Conservation (phyloP, 495 filamentous ascomycete genomes). For the Apiosordaria backusii region DNA sequence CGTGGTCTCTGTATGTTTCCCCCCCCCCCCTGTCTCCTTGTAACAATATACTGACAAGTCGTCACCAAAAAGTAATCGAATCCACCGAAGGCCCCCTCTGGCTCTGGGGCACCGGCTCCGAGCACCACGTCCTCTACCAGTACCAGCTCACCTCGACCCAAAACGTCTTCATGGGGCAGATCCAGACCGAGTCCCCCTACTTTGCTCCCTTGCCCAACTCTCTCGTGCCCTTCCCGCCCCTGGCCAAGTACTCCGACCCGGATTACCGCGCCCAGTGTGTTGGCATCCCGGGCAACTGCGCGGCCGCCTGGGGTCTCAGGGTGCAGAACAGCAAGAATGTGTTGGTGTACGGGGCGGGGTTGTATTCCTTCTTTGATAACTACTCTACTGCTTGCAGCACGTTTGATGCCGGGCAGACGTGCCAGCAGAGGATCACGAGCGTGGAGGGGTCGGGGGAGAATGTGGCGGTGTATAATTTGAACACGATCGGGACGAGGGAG, state of each 20-base stretch:
- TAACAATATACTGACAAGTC: too few relatives aligned
- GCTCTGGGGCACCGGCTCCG: slow-evolving; percentile 68
- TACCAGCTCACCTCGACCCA: slow-evolving; percentile 70
- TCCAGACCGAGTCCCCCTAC: slow-evolving; percentile 80
- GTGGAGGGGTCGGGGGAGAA: slow-evolving; percentile 46
- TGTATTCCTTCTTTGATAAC: slow-evolving; percentile 73
- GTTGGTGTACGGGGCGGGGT: slow-evolving; percentile 64
- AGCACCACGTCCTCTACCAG: slow-evolving; percentile 77
- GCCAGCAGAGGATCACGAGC: slow-evolving; percentile 52
- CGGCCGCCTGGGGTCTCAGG: slow-evolving; percentile 62
- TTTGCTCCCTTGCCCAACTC: slow-evolving; percentile 66
- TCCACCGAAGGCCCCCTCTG: slow-evolving; percentile 52
- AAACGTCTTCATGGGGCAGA: slow-evolving; percentile 68
- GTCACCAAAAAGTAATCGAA: slow-evolving; percentile 41
- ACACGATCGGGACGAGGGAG: slow-evolving; percentile 49
- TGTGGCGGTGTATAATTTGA: slow-evolving; percentile 53
- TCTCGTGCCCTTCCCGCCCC: slow-evolving; percentile 52
- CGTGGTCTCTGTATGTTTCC: slow-evolving; percentile 53
- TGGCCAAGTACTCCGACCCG: slow-evolving; percentile 53
- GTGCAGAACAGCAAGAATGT: slow-evolving; percentile 58
- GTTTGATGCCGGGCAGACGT: slow-evolving; percentile 45
- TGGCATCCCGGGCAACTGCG: slow-evolving; percentile 45
- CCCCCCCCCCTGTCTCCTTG: background rate
- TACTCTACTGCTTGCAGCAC: slow-evolving; percentile 46
- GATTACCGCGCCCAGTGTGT: slow-evolving; percentile 50